Conservation (phyloP, 306 rosid species). For the Fragaria nilgerrensis region DNA sequence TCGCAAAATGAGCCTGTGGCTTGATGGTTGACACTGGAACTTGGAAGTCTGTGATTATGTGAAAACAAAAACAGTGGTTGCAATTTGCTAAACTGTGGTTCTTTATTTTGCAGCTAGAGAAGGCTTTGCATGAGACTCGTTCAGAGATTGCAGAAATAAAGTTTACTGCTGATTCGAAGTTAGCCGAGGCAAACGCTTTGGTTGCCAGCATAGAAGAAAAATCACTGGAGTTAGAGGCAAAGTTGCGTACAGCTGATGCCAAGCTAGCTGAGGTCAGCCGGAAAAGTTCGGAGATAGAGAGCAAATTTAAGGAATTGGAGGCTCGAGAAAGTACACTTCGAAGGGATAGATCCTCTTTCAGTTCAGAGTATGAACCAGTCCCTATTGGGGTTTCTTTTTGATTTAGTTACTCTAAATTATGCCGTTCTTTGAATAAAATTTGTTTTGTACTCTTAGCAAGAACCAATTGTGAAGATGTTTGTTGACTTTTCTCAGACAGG, state of each 20-base stretch:
- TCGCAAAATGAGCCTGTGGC: neutral
- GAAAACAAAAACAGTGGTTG: neutral
- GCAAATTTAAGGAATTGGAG: constrained; percentile 75
- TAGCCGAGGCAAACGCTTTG: constrained; percentile 89
- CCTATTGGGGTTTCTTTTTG: neutral
- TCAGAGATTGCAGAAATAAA: constrained; percentile 82
- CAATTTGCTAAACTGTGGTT: constrained; percentile 35
- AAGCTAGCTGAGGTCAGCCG: constrained; percentile 85
- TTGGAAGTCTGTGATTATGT: neutral
- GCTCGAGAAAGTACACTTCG: constrained; percentile 66
- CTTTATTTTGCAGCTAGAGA: constrained; percentile 68
- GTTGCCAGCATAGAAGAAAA: constrained; percentile 81
- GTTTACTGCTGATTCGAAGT: constrained; percentile 81
- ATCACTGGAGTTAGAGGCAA: constrained; percentile 86
- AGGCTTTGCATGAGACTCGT: constrained; percentile 83
- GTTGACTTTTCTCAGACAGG: constrained; percentile 55
- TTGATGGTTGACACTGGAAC: neutral
- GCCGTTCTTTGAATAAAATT: neutral
- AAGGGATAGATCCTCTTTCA: constrained; percentile 71
- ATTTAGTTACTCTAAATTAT: neutral
- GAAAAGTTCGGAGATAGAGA: constrained; percentile 71
- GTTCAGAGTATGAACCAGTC: constrained; percentile 57
- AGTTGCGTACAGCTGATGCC: constrained; percentile 81
- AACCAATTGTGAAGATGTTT: neutral
- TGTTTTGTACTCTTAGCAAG: neutral